Percentiles rank a stretch among this genome's conserved stretches.
Conservation (phyloP, 2,329 filamentous ascomycete genomes). For the Venturiaceae sp. region DNA sequence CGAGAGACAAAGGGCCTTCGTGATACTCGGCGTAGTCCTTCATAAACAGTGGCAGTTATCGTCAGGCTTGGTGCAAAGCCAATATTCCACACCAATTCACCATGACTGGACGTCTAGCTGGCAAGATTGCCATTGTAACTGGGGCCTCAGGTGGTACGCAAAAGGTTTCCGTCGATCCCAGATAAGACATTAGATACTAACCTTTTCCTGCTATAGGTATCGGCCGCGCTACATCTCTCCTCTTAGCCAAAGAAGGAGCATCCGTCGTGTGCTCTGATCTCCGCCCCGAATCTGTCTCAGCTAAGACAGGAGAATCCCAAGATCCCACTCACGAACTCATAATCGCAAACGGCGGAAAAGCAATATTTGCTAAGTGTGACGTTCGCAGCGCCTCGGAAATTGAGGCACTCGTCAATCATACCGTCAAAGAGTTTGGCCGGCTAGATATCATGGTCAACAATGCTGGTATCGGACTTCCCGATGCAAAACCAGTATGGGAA, state of each 20-base stretch:
- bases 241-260: constrained; percentile 22
- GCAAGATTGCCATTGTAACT: background rate
- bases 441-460: constrained; percentile 26
- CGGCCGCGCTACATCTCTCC: constrained; percentile 9
- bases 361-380: constrained; percentile 27
- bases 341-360: constrained; percentile 18
- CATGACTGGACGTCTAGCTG: background rate
- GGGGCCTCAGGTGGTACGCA: background rate
- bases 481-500: constrained; percentile 26
- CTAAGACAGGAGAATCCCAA: constrained; percentile 11
- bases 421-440: constrained; percentile 12
- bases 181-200: background rate
- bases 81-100: background rate
- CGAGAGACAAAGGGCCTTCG: too few relatives aligned
- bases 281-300: constrained; percentile 12
- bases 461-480: constrained; percentile 34
- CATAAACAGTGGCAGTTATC: too few relatives aligned
- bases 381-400: constrained; percentile 16
- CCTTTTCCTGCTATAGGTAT: background rate
- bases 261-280: constrained; percentile 21
- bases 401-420: constrained; percentile 13
- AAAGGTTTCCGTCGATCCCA: background rate
- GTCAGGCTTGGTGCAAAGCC: background rate
- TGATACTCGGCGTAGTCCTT: too few relatives aligned
- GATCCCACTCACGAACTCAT: constrained; percentile 24